phyloP scores from a whole-genome alignment of 345 rosid species.

The Mallotus nudiflorus region DNA sequence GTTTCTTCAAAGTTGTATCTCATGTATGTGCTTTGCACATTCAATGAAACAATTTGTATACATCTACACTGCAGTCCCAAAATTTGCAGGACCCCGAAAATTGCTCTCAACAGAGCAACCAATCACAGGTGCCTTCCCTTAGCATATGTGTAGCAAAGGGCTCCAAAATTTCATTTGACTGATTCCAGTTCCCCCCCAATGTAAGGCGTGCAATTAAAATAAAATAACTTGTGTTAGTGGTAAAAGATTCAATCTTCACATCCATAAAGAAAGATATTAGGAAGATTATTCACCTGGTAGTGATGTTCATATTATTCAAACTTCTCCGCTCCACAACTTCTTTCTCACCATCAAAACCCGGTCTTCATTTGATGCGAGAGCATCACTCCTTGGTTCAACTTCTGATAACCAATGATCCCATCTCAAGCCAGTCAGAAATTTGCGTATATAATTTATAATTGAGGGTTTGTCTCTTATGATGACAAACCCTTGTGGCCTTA shows the following conservation, averaged over 20 bases:
- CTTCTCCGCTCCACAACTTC: slow-evolving; percentile 53
- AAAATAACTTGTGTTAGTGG: neutral
- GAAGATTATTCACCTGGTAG: neutral
- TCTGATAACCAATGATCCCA: slow-evolving; percentile 91
- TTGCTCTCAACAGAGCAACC: neutral
- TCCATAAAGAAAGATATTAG: neutral
- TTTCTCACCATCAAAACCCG: slow-evolving; percentile 77
- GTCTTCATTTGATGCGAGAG: slow-evolving; percentile 62
- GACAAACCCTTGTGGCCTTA: slow-evolving; percentile 81
- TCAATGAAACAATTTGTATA: neutral
- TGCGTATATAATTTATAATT: slow-evolving; percentile 51
- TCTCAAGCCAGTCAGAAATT: slow-evolving; percentile 55
- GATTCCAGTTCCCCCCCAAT: neutral
- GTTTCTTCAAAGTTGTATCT: neutral
- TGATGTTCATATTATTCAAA: neutral
- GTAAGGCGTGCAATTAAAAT: neutral
- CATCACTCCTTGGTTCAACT: slow-evolving; percentile 68
- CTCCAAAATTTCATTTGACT: neutral
- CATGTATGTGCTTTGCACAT: neutral
- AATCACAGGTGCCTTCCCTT: neutral
- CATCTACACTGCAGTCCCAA: neutral
- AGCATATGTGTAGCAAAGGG: neutral
- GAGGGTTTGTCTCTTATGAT: slow-evolving; percentile 80
- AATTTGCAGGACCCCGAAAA: neutral
- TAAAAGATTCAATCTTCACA: neutral